Conservation (phyloP, 306 rosid species). For the Trifolium pratense region DNA sequence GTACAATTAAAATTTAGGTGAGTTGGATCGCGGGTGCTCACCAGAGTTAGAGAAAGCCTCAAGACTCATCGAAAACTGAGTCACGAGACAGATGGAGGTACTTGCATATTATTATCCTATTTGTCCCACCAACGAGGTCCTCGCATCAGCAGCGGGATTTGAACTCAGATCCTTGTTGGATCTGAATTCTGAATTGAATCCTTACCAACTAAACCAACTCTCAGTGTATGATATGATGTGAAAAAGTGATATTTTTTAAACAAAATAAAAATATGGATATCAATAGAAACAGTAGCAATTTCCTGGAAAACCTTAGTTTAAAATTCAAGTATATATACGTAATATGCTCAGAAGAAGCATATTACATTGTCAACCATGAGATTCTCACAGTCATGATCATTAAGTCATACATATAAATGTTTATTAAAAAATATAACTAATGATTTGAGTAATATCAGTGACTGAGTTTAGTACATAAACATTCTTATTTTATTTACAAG, state of each 20-base stretch:
- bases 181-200: not conserved
- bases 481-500: not conserved
- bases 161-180: not conserved
- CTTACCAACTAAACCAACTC: not conserved
- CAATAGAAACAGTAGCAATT: not conserved
- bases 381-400: not conserved
- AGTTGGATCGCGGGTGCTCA: not conserved
- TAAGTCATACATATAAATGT: not conserved
- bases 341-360: not conserved
- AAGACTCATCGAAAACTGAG: no score
- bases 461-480: not conserved
- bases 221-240: not conserved
- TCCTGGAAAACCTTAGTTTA: no score
- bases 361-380: not conserved
- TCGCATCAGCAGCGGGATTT: not conserved
- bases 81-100: no score
- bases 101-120: no score
- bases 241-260: not conserved
- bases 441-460: not conserved
- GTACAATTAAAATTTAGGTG: not conserved
- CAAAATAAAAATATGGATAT: not conserved
- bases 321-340: no score
- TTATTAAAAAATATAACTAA: not conserved
- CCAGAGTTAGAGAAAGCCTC: not conserved
- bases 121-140: not conserved